phyloP scores from a whole-genome alignment of 331 rosid genomes.

The Quercus tomentella region DNA sequence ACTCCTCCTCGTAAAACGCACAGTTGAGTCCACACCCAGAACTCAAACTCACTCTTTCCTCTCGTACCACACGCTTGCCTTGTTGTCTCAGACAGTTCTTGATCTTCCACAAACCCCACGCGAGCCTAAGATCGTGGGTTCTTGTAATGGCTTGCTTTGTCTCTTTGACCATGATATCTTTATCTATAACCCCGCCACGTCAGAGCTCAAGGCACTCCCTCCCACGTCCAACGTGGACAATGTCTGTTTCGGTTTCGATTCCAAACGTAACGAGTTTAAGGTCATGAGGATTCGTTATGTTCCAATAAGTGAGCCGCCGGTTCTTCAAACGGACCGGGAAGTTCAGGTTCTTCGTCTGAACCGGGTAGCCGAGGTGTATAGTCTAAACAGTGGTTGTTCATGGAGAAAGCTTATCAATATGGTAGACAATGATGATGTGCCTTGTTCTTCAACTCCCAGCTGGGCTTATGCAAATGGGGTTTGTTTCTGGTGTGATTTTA shows the following conservation, averaged over 20 bases:
- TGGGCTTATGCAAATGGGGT: background rate
- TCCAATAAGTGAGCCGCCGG: background rate
- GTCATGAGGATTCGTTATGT: background rate
- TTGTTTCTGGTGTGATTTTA: background rate
- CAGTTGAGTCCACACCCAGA: background rate
- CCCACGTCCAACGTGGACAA: background rate
- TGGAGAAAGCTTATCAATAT: background rate
- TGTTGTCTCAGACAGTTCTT: background rate
- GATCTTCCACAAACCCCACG: background rate
- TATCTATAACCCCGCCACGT: background rate
- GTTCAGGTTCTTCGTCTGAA: background rate
- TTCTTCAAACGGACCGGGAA: background rate
- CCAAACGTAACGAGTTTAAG: background rate
- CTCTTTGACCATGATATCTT: background rate
- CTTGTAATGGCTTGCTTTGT: background rate
- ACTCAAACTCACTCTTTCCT: background rate
- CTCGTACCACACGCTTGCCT: background rate
- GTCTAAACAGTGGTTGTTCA: background rate
- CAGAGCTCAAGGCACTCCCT: background rate
- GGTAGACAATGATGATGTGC: background rate
- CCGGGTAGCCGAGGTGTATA: background rate
- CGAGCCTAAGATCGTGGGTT: background rate
- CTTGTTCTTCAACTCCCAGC: background rate
- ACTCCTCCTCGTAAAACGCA: background rate
- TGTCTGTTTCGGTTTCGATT: background rate